A percentile compares a stretch with the other conserved stretches of the same genome.
phyloP scores from a whole-genome alignment of 192 early-diverging fungal species.

The Martensiomyces pterosporus region DNA sequence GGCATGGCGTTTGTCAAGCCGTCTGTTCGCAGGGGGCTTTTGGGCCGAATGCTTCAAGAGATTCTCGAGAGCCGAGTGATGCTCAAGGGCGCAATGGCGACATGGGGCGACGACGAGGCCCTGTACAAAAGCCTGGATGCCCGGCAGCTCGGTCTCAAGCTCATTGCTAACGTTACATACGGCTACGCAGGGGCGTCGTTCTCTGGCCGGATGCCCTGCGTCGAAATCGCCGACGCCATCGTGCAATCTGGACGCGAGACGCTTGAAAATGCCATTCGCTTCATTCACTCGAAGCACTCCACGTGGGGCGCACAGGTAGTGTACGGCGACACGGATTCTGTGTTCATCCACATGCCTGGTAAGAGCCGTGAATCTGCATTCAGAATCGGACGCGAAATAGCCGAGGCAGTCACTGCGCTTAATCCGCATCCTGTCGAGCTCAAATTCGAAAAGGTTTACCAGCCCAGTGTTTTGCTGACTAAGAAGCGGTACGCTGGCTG shows the following conservation, averaged over 20 bases:
- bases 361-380: constrained; percentile 69
- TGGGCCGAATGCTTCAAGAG: constrained; percentile 81
- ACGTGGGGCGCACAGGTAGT: constrained; percentile 79
- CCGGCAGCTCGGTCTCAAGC: constrained; percentile 82
- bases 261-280: constrained; percentile 66
- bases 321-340: constrained; percentile 91
- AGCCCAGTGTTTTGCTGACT: constrained; percentile 80
- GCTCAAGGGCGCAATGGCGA: constrained; percentile 83
- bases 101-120: constrained; percentile 29
- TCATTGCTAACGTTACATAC: constrained; percentile 92
- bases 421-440: constrained; percentile 83
- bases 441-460: constrained; percentile 94
- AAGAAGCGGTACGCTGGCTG: constrained; percentile 94
- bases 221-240: constrained; percentile 88
- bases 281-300: constrained; percentile 55
- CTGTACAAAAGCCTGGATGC: constrained; percentile 71
- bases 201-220: constrained; percentile 87
- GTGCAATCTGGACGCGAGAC: constrained; percentile 81
- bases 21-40: constrained; percentile 70
- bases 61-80: constrained; percentile 86
- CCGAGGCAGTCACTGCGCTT: constrained; percentile 63
- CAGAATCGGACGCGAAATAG: constrained; percentile 77
- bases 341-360: constrained; percentile 79
- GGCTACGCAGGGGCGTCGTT: constrained; percentile 81
- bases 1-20: constrained; percentile 82